Evolutionary conservation across 2,329 filamentous ascomycete genomes (phyloP).

Genomic region (Knufia petricola): DNA sequence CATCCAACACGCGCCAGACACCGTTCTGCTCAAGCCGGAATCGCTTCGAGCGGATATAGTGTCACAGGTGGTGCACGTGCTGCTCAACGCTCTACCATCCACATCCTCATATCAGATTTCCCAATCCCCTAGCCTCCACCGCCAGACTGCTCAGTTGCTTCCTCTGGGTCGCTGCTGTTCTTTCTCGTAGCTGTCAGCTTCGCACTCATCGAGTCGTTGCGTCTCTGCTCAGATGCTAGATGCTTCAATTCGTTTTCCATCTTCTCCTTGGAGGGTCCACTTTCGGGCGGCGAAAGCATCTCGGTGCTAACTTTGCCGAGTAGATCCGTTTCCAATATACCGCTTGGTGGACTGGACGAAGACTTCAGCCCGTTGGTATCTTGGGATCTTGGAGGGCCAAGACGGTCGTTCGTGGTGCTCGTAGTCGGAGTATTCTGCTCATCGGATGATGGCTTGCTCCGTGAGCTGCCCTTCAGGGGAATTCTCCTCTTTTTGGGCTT

Average conservation of each 20-base stretch:
- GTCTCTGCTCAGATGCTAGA: neutral
- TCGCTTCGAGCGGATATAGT: too few species aligned
- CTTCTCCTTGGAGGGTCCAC: neutral
- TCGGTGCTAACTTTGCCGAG: slow-evolving; percentile 18
- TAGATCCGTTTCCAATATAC: slow-evolving; percentile 17
- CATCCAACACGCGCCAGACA: too few species aligned
- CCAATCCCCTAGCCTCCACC: too few species aligned
- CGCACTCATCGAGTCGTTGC: neutral
- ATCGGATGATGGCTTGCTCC: neutral
- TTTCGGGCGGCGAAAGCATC: slow-evolving; percentile 8
- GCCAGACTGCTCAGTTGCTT: too few species aligned
- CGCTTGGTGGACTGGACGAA: slow-evolving; percentile 13
- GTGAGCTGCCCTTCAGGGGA: slow-evolving; percentile 5
- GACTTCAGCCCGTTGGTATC: neutral
- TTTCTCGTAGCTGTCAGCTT: neutral
- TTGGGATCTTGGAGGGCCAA: neutral
- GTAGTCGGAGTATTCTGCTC: slow-evolving; percentile 7
- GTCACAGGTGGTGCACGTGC: too few species aligned
- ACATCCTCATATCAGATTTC: too few species aligned
- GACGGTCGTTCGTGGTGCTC: slow-evolving; percentile 1
- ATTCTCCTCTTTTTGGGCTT: slow-evolving; percentile 14
- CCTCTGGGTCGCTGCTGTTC: too few species aligned
- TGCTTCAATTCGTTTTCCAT: neutral
- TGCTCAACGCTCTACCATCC: too few species aligned
- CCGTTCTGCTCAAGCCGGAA: too few species aligned